Base-by-base conservation (phyloP, 495 filamentous ascomycete species). In the Podospora anserina region DNA sequence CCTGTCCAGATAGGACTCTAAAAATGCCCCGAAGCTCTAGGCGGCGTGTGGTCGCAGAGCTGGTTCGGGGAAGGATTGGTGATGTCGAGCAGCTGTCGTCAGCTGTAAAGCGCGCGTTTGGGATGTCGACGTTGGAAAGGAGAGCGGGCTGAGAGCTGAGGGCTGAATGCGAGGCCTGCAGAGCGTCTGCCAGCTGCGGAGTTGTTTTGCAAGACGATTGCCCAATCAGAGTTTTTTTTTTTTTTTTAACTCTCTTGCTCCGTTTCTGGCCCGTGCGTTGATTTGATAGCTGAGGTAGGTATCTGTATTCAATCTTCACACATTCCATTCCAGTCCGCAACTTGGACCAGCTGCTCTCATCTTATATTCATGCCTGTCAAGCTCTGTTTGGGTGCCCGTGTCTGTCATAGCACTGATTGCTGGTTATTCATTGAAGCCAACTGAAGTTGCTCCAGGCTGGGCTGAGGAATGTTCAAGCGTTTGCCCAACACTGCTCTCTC, bases 41-140 rank as follows among this genome's bases (percentile, higher is more conserved):
- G 61, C 62, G 68, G 65, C 59, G 44, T 61, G 59, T 23, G 55
- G 64, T 60, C 30, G 66, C 65, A 54, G 61, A 54, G 30, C 64
- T 67, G 60, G 67, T 68, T 58, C 53, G 65, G 61, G 69, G 59
- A 65, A 69, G 64, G 64, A 53, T 68, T 53, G 72, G 30, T 66
- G 68, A n/a, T 55, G 67, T 69, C 61, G 69, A 44, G 74, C 76
- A 77, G 76, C 76, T 77, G 76, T 76, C 74, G 70, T 77, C 76
- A 77, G 76, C 76, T 77, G 76, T 61, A 67, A 69, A 63, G 5
- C 39, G 34, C 56, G 58, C 54, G 53, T 63, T 57, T 69, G 70
- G 68, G 63, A 68, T 69, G 57, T 55, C 11, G 70, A 69, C 49
- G 61, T 72, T 63, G 64, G 58, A 58, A 58, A 58, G 55, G n/a